Evolutionary conservation across 495 filamentous ascomycete genomes (phyloP), one percentile per base, ranked within the genome.

Genomic region (Glarea lozoyensis): DNA sequence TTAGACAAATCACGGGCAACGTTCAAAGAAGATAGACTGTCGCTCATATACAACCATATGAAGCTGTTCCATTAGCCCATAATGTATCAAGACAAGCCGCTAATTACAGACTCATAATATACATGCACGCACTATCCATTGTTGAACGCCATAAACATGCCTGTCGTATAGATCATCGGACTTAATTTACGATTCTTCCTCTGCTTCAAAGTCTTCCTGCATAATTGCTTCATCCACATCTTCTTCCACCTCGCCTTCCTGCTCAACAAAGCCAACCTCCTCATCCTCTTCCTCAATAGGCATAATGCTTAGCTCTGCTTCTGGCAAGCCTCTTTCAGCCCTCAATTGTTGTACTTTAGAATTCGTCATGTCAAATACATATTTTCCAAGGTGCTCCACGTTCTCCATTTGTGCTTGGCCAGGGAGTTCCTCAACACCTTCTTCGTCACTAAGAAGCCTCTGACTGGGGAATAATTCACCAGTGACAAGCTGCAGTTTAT

Each of bases 301-400:
- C 40, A 40, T 25, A 7, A 20, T 43, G 2, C 37, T 32, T 22
- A 44, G 41, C 35, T 42, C 36, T 20, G 35, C 40, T 29, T 48
- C 63, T 0, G 49, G 43, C 29, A 69, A 45, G 9, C 62, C 63
- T 34, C 63, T 53, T 47, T 70, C 64, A 23, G 56, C 64, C 29
- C 62, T 57, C 37, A 75, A 40, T 55, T 72, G 64, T 56, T 67
- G 59, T 5, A 95, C 64, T 60, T 84, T 92, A 16, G 88, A 85
- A 52, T 81, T 71, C 10, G 89, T 90, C 87, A 98, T 97, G 65
- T 98, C 87, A 64, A 79, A 94, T 17, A 98, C 92, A 64, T 95
- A 97, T 64, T 95, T 85, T 4, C 92, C 93, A 25, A 98, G 64
- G 70, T 98, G 92, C 64, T 96, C 92, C 6, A 96, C 78, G 22